Percentiles rank a stretch among this genome's conserved stretches.
phyloP scores from a whole-genome alignment of 2,329 filamentous ascomycete genomes.

The Exutisphaerella laricina region DNA sequence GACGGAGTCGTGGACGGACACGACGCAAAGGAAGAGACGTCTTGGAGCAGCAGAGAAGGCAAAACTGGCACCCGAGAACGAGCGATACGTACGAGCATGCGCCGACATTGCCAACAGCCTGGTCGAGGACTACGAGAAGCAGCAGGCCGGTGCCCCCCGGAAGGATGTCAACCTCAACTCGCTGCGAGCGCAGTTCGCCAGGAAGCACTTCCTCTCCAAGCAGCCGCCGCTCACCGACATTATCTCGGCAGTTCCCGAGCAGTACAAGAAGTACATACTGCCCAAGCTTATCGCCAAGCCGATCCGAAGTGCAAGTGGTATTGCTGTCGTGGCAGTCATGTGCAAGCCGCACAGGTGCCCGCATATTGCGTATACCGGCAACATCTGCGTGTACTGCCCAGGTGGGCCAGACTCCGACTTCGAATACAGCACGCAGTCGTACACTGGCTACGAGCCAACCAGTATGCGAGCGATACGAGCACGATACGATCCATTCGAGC shows the following conservation, averaged over 20 bases:
- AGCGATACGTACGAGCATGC: constrained; percentile 88
- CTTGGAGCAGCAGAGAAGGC: constrained; percentile 34
- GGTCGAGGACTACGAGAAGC: constrained; percentile 88
- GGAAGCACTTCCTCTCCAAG: constrained; percentile 83
- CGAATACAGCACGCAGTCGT: constrained; percentile 98
- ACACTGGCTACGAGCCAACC: constrained; percentile 96
- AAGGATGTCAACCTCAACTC: constrained; percentile 92
- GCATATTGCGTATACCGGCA: constrained; percentile 96
- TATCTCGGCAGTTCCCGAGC: constrained; percentile 96
- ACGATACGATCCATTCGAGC: constrained; percentile 95
- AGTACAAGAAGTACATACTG: constrained; percentile 98
- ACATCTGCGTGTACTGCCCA: constrained; percentile 98
- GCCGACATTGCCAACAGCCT: constrained; percentile 90
- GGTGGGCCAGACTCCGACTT: constrained; percentile 98
- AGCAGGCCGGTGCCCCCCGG: constrained; percentile 64
- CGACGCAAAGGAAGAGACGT: constrained; percentile 57
- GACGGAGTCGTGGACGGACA: constrained; percentile 51
- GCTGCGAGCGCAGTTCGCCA: constrained; percentile 77
- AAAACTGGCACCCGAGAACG: constrained; percentile 84
- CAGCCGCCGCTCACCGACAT: constrained; percentile 93
- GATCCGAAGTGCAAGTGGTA: constrained; percentile 90
- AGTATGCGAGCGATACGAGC: constrained; percentile 98
- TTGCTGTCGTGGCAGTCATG: constrained; percentile 98
- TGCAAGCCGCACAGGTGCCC: constrained; percentile 98
- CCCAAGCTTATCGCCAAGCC: constrained; percentile 96